Base-by-base conservation (phyloP, 495 filamentous ascomycete species). In the Neurospora hispaniola region DNA sequence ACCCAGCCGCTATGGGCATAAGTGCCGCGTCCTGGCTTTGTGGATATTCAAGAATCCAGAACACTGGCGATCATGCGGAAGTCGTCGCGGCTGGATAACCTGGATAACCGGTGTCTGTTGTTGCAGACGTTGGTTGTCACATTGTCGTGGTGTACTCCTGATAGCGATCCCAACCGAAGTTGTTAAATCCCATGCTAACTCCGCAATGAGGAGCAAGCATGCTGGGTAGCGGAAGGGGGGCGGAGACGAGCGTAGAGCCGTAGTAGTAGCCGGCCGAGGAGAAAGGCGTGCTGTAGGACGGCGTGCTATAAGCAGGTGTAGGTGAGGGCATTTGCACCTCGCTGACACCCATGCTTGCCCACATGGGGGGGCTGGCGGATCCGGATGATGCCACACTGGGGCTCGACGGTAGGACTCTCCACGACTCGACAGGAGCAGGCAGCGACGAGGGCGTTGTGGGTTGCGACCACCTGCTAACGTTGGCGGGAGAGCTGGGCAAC, bases 391-490 rank as follows among this genome's bases (percentile, higher is more conserved):
- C 88, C 42, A 93, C 88, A 77, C 89, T 89, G 70, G 90, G 90
- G 79, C 93, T 97, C 71, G 96, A 97, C 75, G 96, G 91, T 72
- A 98, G 85, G 78, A 98, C 90, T 81, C 91, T 95, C 96, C 95
- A 98, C 70, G 93, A 87, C 72, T 99, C 96, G 75, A 97, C 89
- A 12, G 93, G 90, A 66, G 88, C 89, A 38, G 90, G 87, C 62
- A 87, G 77, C 43, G 84, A 82, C 20, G 88, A 82, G 14, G 86
- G 83, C 39, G 82, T 80, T 18, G 82, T 82, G 72, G 88, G 80
- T 72, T 88, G 85, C 48, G 88, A 87, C 96, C 96, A 98, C 90
- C 96, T 95, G 77, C 89, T 89, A 74, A 89, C 88, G 62, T 88
- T 86, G 39, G 88, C 88, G 31, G 91, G 93, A 54, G 93, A 96